A percentile compares a stretch with the other conserved stretches of the same genome.
Conservation (phyloP, 2,329 filamentous ascomycete genomes). For the Phialocephala subalpina region DNA sequence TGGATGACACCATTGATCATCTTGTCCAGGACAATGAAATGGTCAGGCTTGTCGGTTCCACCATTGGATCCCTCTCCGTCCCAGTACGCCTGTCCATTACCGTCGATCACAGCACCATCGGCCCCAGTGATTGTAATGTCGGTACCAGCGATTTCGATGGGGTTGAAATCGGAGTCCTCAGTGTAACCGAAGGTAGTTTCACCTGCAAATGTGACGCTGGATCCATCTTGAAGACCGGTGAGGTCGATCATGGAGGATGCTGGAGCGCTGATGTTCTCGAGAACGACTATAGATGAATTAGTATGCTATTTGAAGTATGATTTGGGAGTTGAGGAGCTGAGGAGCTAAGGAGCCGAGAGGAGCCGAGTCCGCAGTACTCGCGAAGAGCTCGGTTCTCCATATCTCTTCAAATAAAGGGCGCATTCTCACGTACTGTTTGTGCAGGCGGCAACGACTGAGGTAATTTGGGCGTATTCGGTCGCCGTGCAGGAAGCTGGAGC, state of each 20-base stretch:
- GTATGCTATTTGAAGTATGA: too few relatives aligned
- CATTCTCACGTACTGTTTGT: too few relatives aligned
- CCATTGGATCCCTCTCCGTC: slow-evolving; percentile 13
- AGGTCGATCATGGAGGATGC: background rate
- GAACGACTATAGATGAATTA: too few relatives aligned
- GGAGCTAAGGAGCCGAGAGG: too few relatives aligned
- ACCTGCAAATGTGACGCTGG: background rate
- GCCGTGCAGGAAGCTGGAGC: slow-evolving; percentile 57
- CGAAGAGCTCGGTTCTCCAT: too few relatives aligned
- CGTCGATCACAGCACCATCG: slow-evolving; percentile 4
- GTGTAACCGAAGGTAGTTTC: slow-evolving; percentile 3
- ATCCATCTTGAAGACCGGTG: background rate
- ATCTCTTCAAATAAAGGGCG: too few relatives aligned
- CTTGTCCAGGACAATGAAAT: slow-evolving; percentile 60
- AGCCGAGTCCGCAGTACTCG: too few relatives aligned
- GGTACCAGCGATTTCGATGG: background rate
- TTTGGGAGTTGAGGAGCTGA: too few relatives aligned
- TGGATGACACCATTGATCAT: slow-evolving; percentile 56
- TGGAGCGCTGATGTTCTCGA: too few relatives aligned
- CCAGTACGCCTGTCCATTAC: slow-evolving; percentile 9
- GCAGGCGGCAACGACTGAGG: slow-evolving; percentile 31
- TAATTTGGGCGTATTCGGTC: slow-evolving; percentile 52
- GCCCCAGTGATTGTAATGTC: slow-evolving; percentile 7
- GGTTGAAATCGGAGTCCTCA: background rate
- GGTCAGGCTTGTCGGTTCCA: slow-evolving; percentile 56